Evolutionary conservation across 2,329 filamentous ascomycete species (phyloP).

Genomic region (Sporothrix sp.): DNA sequence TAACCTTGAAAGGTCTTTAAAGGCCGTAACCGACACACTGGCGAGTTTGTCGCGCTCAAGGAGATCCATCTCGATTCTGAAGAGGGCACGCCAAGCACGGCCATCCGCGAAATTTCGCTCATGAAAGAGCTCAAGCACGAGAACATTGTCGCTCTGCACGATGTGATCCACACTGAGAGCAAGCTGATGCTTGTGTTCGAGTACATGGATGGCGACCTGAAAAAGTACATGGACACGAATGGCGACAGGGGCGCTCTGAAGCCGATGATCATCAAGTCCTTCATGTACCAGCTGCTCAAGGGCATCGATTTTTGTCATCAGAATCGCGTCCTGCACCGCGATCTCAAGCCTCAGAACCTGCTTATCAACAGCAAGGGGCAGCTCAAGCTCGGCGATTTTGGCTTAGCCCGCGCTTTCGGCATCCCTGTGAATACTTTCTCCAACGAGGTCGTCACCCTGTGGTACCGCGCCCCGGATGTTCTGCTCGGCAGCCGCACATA

Average conservation of each 20-base stretch:
- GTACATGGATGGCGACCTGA: constrained; percentile 96
- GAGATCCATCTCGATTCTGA: constrained; percentile 98
- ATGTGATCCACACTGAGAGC: constrained; percentile 99
- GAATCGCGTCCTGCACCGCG: constrained; percentile 89
- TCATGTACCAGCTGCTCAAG: constrained; percentile 95
- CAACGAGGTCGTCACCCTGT: constrained; percentile 94
- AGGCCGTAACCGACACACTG: constrained; percentile 91
- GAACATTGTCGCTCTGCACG: constrained; percentile 93
- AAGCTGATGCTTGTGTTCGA: constrained; percentile 99
- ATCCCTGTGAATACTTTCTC: constrained; percentile 98
- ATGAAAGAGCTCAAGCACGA: constrained; percentile 99
- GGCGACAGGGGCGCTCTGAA: constrained; percentile 85
- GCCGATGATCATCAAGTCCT: constrained; percentile 87
- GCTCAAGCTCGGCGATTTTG: constrained; percentile 90
- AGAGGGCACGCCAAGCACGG: constrained; percentile 93
- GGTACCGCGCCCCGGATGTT: constrained; percentile 96
- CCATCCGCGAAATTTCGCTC: constrained; percentile 94
- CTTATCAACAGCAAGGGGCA: constrained; percentile 88
- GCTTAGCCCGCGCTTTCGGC: constrained; percentile 85
- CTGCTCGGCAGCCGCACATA: constrained; percentile 89
- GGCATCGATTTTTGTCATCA: constrained; percentile 98
- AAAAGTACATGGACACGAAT: constrained; percentile 95
- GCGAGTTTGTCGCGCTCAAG: constrained; percentile 91
- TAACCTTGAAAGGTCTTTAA: constrained; percentile 99
- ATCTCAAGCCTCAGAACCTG: constrained; percentile 92